phyloP scores from a whole-genome alignment of 768 basidiomycete species.

The Serendipita sp. region DNA sequence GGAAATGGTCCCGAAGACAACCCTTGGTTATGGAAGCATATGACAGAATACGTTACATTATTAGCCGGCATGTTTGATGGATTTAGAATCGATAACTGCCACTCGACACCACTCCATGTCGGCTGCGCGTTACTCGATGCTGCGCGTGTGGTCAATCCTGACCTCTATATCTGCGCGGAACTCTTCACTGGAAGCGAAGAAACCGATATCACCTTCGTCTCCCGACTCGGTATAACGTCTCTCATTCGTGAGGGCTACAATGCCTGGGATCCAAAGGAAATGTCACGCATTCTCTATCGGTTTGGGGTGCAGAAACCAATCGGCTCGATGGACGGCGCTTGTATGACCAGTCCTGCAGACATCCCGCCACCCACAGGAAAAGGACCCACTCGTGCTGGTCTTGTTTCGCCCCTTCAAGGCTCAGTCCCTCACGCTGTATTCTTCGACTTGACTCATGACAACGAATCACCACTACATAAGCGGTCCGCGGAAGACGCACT shows the following conservation, averaged over 20 bases:
- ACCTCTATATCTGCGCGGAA: slow-evolving; percentile 95
- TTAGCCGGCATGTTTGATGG: slow-evolving; percentile 82
- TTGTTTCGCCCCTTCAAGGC: slow-evolving; percentile 68
- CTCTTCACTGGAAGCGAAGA: slow-evolving; percentile 92
- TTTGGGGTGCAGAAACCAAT: slow-evolving; percentile 89
- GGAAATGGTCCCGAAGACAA: slow-evolving; percentile 64
- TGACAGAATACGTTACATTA: slow-evolving; percentile 63
- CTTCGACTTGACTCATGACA: slow-evolving; percentile 96
- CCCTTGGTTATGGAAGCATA: slow-evolving; percentile 89
- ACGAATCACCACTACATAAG: slow-evolving; percentile 80
- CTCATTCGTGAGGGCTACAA: slow-evolving; percentile 92
- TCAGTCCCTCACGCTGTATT: slow-evolving; percentile 82
- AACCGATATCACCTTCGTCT: slow-evolving; percentile 82
- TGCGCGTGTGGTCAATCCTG: slow-evolving; percentile 71
- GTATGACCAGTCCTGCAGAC: slow-evolving; percentile 58
- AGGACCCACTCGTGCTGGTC: slow-evolving; percentile 55
- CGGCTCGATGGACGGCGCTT: slow-evolving; percentile 87
- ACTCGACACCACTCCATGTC: slow-evolving; percentile 93
- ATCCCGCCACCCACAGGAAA: slow-evolving; percentile 69
- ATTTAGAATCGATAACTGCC: slow-evolving; percentile 96
- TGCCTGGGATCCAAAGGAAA: slow-evolving; percentile 73
- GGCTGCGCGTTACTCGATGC: slow-evolving; percentile 89
- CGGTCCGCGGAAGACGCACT: slow-evolving; percentile 88
- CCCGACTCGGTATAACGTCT: slow-evolving; percentile 82
- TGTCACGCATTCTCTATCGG: slow-evolving; percentile 73